These are phyloP conservation scores for Paecilomyces niveus DNA, from an alignment of 2,329 filamentous ascomycete genomes.

Conservation along the genomic window DNA sequence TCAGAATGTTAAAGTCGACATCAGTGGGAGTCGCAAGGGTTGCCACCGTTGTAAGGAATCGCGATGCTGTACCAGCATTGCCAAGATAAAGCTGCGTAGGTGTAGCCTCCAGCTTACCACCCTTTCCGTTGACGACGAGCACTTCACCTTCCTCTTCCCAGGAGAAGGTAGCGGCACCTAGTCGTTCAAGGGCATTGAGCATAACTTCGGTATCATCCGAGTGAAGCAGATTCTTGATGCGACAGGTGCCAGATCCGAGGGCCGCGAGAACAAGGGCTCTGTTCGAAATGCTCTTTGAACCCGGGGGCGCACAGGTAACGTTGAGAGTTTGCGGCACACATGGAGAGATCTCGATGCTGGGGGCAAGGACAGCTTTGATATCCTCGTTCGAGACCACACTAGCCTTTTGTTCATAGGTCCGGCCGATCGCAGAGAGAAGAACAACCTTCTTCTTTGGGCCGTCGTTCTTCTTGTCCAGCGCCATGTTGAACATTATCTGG, in stretches of 20 bases:
- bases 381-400: constrained; percentile 81
- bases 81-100: constrained; percentile 78
- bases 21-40: constrained; percentile 65
- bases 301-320: constrained; percentile 77
- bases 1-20: constrained; percentile 67
- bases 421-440: constrained; percentile 80
- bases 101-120: constrained; percentile 74
- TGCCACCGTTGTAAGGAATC: constrained; percentile 88
- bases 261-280: constrained; percentile 89
- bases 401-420: constrained; percentile 78
- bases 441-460: constrained; percentile 94
- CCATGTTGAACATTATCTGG: constrained; percentile 83
- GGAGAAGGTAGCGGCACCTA: constrained; percentile 79
- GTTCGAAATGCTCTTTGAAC: constrained; percentile 97
- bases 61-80: constrained; percentile 91
- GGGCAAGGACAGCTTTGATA: constrained; percentile 75
- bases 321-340: constrained; percentile 60
- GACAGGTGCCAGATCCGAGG: constrained; percentile 75
- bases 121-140: constrained; percentile 80
- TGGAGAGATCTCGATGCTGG: constrained; percentile 66
- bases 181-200: constrained; percentile 79
- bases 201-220: constrained; percentile 97
- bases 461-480: constrained; percentile 97
- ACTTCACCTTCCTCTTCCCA: constrained; percentile 96
- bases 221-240: constrained; percentile 85